These are phyloP conservation scores for Aspergillus sp. DNA, from an alignment of 2,329 filamentous ascomycete species.

Conservation along the genomic window DNA sequence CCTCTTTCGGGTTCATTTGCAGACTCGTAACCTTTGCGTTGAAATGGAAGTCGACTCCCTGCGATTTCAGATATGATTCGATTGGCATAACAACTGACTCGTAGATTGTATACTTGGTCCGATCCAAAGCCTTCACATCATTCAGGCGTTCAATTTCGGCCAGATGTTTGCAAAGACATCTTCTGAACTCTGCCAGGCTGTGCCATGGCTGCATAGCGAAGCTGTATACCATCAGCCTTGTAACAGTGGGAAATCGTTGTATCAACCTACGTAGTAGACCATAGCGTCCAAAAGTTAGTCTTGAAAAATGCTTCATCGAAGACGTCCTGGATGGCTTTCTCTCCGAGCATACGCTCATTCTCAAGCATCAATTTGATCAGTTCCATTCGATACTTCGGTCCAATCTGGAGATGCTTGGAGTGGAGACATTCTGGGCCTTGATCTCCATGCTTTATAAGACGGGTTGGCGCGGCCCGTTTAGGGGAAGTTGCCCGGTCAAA, in stretches of 20 bases:
- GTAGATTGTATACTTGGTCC: slow-evolving; percentile 28
- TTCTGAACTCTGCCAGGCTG: slow-evolving; percentile 26
- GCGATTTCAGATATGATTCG: slow-evolving; percentile 24
- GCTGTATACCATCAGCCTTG: slow-evolving; percentile 7
- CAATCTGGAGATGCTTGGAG: slow-evolving; percentile 10
- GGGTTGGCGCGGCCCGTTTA: slow-evolving; percentile 8
- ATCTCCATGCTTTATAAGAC: slow-evolving; percentile 1
- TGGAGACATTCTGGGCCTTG: slow-evolving; percentile 11
- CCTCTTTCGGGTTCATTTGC: slow-evolving; percentile 20
- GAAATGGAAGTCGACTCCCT: slow-evolving; percentile 32
- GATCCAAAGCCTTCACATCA: slow-evolving; percentile 23
- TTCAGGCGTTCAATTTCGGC: slow-evolving; percentile 25
- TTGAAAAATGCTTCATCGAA: slow-evolving; percentile 24
- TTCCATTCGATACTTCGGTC: slow-evolving; percentile 21
- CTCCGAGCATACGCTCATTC: slow-evolving; percentile 26
- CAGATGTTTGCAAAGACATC: slow-evolving; percentile 25
- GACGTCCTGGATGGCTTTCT: slow-evolving; percentile 33
- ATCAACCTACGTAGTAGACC: slow-evolving; percentile 22
- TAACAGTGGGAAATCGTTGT: too few species aligned
- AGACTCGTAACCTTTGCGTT: slow-evolving; percentile 25
- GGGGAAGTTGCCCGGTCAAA: not conserved
- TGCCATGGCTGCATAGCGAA: slow-evolving; percentile 27
- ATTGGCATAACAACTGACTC: slow-evolving; percentile 29
- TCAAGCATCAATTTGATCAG: slow-evolving; percentile 21
- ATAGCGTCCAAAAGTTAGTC: slow-evolving; percentile 27